Evolutionary conservation across 78 protist species (phyloP), one percentile per base, ranked within the genome.

Genomic region (Capsaspora owczarzaki): DNA sequence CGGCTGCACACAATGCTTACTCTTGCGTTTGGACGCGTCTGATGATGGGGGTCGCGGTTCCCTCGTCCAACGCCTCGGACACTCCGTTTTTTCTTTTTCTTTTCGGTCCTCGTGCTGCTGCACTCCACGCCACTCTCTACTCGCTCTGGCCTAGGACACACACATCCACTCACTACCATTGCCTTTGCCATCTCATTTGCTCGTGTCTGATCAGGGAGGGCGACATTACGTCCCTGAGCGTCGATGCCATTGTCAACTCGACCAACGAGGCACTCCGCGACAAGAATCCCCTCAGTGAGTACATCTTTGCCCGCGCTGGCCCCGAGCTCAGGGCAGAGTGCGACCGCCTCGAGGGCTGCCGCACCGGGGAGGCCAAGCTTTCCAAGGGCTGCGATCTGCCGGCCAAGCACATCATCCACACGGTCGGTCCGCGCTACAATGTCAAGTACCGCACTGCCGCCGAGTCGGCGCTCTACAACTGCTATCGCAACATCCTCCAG

Each of bases 351-450:
- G 71, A 72, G 0, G 86, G 76, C 8, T 82, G 86, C 69, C 71
- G 76, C 6, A 76, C 84, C 4, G 84, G 84, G 35, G 84, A 80
- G 51, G 84, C 84, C 29, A 68, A 71, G 49, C 6, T 82, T 1
- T 46, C 81, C 23, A 16, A 35, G 3, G 81, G 79, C 27, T 51
- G n/a, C 49, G 2, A 16, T 2, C 76, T 82, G 46, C 80, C 81
- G 61, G 81, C 78, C 40, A 79, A 56, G 56, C 33, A 78, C 20
- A 47, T 84, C 61, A 78, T 84, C 22, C 88, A 78, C 69, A 79
- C 88, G 2, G 88, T 84, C 16, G 88, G 83, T 0, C 88, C 88
- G 37, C 82, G 88, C 35, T 84, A 46, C 80, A 79, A 77, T 33
- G 56, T n/a, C 20, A 60, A 72, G 61, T 84, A 84, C 69, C 16